Evolutionary conservation across 441 rosid species (phyloP), one percentile per base, ranked within the genome.

Genomic region (Raphanus hybrid): DNA sequence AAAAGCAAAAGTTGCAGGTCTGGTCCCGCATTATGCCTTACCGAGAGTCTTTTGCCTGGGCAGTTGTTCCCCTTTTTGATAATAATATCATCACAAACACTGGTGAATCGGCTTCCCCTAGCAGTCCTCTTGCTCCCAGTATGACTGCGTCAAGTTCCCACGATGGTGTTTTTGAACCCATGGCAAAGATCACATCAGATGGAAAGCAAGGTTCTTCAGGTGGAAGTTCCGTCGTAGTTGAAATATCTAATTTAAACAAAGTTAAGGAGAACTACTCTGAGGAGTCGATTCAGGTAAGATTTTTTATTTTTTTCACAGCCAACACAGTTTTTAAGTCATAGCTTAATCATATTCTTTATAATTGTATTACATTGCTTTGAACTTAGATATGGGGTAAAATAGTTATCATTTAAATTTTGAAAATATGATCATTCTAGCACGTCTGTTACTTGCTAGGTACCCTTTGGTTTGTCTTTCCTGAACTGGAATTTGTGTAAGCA

Each of bases 11-110:
- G 85, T 82, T 94, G 90, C 98, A 90, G 86, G 97, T 92, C 81
- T 97, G 99, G 99, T 91, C 99, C 75, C 95, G 99, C 79, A 88
- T 97, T 70, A 94, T 97, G 99, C 98, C 99, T 80, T 88, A 91
- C 86, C 86, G 97, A 70, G 99, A 97, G 85, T 87, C 99, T 83
- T 94, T 97, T 76, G 92, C 99, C 66, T 97, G 99, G 99, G 97
- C 97, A 61, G 86, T 97, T 80, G 94, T 97, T 88, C 99, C 99
- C 9, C 87, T 97, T 73, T 94, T 97, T 89, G 99, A 97, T 84
- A 96, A 87, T 86, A 94, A 81, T 86, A 82, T 85, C 73, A 87
- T 88, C 81, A 87, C 90, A 70, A 87, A 92, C 82, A 85, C 91
- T 73, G 97, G 92, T 75, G 99, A 97, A 66, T 83, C 97, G 83